Base-by-base conservation (phyloP, 305 asterid genomes). In the Plantago coronopus region DNA sequence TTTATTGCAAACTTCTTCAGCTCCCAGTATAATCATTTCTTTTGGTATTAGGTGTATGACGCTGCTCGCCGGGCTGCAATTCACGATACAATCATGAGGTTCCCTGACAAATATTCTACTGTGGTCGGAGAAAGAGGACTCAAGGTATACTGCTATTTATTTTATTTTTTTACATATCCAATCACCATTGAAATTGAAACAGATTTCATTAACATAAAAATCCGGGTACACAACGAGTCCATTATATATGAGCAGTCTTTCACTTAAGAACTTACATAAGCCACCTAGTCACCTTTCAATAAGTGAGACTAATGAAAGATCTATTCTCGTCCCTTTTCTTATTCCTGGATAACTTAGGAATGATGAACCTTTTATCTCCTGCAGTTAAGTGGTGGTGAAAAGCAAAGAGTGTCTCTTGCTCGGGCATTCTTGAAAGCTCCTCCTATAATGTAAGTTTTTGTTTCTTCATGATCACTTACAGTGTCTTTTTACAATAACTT, bases 331-430 rank as follows among this genome's bases (percentile, higher is more conserved):
- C 55, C 55, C 4, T 0, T 23, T n/a, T 20, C 9, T 21, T n/a
- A n/a, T n/a, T 49, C 1, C 55, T 20, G 34, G 7, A 13, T 22
- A 14, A 50, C 5, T 49, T 51, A 17, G 29, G 60, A 56, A 43
- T 61, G 59, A 45, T 70, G 38, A 51, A 57, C 22, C 67, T 29
- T 45, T 55, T 67, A 54, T 51, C 62, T 72, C 55, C 37, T 80
- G 80, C 89, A 93, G 99, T 82, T 93, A 70, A 93, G 99, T 64
- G 99, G 99, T 40, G 99, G 99, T 45, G 99, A 93, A 77, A 93
- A 93, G 87, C 99, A 93, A 81, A 79, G 99, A 62, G 95, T 93
- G 68, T 88, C 99, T 68, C 88, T 93, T 60, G 99, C 99, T 50
- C 95, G 99, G 59, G 85, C 99, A 68, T 89, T 93, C 81, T 76